These are phyloP conservation scores for Termitomyces sp. DNA, from an alignment of 768 basidiomycete species.

Conservation along the genomic window DNA sequence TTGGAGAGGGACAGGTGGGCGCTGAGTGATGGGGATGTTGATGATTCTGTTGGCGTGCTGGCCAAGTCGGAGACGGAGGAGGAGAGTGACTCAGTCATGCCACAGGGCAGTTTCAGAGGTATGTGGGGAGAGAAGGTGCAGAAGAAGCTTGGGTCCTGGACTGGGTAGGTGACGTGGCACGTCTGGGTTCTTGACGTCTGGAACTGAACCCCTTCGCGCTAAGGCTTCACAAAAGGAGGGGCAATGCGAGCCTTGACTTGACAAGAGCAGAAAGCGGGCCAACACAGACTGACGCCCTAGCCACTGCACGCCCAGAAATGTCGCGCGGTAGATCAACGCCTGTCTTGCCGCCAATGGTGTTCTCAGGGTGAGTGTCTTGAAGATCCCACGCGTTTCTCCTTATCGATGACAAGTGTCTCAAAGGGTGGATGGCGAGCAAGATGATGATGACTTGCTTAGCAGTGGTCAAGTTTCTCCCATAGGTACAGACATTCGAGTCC, in stretches of 20 bases:
- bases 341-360: slow-evolving; percentile 27
- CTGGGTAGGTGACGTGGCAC: slow-evolving; percentile 28
- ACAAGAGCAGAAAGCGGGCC: slow-evolving; percentile 6
- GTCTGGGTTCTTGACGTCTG: not conserved
- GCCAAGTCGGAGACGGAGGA: slow-evolving; percentile 40
- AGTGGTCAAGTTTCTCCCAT: slow-evolving; percentile 76
- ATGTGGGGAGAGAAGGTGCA: slow-evolving; percentile 42
- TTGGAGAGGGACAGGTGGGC: slow-evolving; percentile 20
- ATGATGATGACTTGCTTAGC: slow-evolving; percentile 68
- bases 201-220: not conserved
- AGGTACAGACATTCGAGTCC: slow-evolving; percentile 41
- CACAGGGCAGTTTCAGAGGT: slow-evolving; percentile 24
- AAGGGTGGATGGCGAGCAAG: slow-evolving; percentile 22
- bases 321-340: slow-evolving; percentile 19
- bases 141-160: slow-evolving; percentile 43
- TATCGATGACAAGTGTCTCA: not conserved
- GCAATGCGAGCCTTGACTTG: slow-evolving; percentile 16
- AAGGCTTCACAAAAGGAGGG: slow-evolving; percentile 23
- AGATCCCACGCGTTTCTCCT: too few relatives aligned
- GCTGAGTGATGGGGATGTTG: slow-evolving; percentile 40
- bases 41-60: slow-evolving; percentile 15
- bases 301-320: slow-evolving; percentile 9
- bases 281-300: not conserved
- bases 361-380: slow-evolving; percentile 20
- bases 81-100: slow-evolving; percentile 34